Conservation (phyloP, 805 yeast species). For the Zygoascus tannicola region DNA sequence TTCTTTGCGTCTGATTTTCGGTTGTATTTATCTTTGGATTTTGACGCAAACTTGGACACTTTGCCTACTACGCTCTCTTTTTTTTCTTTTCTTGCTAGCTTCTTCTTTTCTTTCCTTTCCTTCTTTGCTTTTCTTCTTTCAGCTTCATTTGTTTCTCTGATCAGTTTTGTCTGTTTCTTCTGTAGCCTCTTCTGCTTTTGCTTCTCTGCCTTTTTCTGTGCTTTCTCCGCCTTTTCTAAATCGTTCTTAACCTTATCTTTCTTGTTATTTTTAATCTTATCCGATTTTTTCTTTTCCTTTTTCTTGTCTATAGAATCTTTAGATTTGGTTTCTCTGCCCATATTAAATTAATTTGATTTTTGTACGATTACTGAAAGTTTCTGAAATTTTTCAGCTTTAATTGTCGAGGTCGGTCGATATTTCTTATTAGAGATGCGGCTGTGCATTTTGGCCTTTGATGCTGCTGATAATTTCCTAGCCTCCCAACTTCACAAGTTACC, state of each 20-base stretch:
- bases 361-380: no score
- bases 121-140: constrained; percentile 8
- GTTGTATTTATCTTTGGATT: neutral
- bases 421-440: no score
- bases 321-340: neutral
- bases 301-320: neutral
- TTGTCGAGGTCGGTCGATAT: no score
- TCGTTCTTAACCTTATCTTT: constrained; percentile 1
- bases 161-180: constrained; percentile 7
- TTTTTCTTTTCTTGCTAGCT: constrained; percentile 21
- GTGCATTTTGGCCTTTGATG: no score
- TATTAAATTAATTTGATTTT: no score
- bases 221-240: constrained; percentile 5
- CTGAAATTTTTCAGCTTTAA: no score
- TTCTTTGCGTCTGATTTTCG: neutral
- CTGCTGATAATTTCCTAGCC: no score
- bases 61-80: neutral
- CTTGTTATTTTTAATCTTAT: constrained; percentile 4
- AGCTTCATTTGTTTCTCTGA: constrained; percentile 8
- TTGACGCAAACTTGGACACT: neutral
- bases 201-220: constrained; percentile 10
- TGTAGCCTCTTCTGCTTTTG: constrained; percentile 5
- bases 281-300: neutral
- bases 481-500: no score
- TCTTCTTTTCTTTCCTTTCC: constrained; percentile 5